Evolutionary conservation across 176 grass and related monocot genomes (phyloP).

Genomic region (Rhynchospora breviuscula): DNA sequence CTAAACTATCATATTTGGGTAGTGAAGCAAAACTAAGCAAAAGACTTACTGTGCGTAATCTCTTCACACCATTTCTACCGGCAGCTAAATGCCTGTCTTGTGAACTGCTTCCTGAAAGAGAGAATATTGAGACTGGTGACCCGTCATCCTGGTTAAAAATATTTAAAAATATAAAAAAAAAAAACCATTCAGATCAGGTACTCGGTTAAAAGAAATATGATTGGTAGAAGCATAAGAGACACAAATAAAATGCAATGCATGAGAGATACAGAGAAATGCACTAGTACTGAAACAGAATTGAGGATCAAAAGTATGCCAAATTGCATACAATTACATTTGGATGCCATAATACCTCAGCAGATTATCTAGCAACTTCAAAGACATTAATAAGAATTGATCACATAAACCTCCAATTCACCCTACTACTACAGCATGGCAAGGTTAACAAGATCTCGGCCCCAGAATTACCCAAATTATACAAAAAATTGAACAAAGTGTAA

Average conservation of each 20-base stretch:
- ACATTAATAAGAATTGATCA: not conserved
- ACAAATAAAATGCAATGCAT: too few species aligned
- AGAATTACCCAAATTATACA: not conserved
- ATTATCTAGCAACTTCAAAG: too few species aligned
- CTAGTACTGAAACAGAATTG: not conserved
- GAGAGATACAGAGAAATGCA: not conserved
- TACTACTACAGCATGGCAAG: not conserved
- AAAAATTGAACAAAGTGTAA: not conserved
- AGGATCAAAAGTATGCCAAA: not conserved
- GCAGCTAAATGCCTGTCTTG: constrained; percentile 92
- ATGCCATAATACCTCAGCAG: too few species aligned
- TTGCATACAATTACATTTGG: not conserved
- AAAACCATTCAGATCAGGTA: constrained; percentile 13
- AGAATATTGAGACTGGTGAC: constrained; percentile 86
- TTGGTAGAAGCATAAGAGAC: not conserved
- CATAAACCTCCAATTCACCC: not conserved
- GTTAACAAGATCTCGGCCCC: not conserved
- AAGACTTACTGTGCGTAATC: constrained; percentile 72
- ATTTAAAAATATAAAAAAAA: constrained; percentile 8
- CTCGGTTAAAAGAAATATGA: not conserved
- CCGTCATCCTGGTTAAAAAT: constrained; percentile 83
- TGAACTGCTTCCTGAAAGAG: constrained; percentile 75
- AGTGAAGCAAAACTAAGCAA: constrained; percentile 3
- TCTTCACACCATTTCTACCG: constrained; percentile 89
- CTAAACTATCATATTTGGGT: not conserved